Conservation (phyloP, 2,329 filamentous ascomycete species). For the Fusarium marasasianum region DNA sequence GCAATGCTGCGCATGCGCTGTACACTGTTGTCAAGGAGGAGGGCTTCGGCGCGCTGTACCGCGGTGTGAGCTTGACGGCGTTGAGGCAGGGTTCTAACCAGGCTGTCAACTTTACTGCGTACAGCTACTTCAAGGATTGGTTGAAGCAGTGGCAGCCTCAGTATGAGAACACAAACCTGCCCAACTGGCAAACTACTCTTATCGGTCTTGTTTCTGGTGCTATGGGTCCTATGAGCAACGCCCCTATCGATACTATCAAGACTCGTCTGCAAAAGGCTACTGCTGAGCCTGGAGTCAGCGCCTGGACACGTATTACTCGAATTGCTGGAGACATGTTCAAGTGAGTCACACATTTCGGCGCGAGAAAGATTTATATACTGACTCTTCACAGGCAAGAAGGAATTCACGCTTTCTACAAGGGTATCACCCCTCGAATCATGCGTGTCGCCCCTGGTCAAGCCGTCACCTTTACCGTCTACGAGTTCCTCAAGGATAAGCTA, state of each 20-base stretch:
- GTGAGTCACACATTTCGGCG: conserved; percentile 51
- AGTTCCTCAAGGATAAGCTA: conserved; percentile 77
- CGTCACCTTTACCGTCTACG: conserved; percentile 80
- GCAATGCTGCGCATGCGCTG: conserved; percentile 83
- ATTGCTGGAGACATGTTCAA: conserved; percentile 90
- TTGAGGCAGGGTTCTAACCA: conserved; percentile 96
- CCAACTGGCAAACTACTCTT: conserved; percentile 87
- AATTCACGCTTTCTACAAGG: conserved; percentile 96
- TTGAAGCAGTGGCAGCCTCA: conserved; percentile 79
- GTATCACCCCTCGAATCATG: conserved; percentile 97
- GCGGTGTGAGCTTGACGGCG: conserved; percentile 92
- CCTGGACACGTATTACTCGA: conserved; percentile 77
- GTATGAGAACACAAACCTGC: conserved; percentile 72
- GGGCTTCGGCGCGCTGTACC: conserved; percentile 86
- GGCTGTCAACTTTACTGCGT: conserved; percentile 98
- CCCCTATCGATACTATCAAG: conserved; percentile 99
- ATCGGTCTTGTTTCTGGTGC: conserved; percentile 93
- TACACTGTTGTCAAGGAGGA: conserved; percentile 95
- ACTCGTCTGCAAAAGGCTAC: conserved; percentile 92
- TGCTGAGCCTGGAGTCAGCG: conserved; percentile 81
- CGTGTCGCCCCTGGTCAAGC: conserved; percentile 95
- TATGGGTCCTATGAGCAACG: conserved; percentile 95
- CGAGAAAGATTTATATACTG: neutral
- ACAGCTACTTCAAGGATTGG: conserved; percentile 87
- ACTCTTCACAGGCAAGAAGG: conserved; percentile 78